phyloP scores from a whole-genome alignment of 768 basidiomycete species.

The Auricularia cornea region DNA sequence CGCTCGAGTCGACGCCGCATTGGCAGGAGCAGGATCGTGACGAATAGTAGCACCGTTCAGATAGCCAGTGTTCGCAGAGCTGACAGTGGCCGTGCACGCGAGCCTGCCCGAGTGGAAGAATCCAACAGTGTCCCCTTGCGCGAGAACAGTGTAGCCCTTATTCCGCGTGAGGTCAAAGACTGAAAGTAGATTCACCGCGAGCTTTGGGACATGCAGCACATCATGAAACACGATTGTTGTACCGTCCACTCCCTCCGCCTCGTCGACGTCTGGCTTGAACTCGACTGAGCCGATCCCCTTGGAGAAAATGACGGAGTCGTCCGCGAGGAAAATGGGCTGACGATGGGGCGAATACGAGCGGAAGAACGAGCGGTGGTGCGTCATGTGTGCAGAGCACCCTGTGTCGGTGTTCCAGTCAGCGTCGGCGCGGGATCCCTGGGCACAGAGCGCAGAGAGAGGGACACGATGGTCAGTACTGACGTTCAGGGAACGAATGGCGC shows the following conservation, averaged over 20 bases:
- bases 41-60: neutral
- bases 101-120: neutral
- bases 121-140: neutral
- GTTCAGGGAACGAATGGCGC: too few relatives aligned
- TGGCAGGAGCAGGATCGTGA: neutral
- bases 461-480: too few relatives aligned
- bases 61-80: neutral
- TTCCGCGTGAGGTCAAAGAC: neutral
- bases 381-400: conserved; percentile 28
- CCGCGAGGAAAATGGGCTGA: conserved; percentile 18
- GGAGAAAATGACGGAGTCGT: conserved; percentile 16
- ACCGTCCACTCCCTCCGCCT: neutral
- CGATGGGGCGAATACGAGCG: conserved; percentile 9
- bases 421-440: too few relatives aligned
- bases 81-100: neutral
- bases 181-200: neutral
- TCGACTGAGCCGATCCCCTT: conserved; percentile 19
- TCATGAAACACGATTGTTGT: neutral
- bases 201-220: neutral
- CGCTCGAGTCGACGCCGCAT: neutral
- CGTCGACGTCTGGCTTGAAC: conserved; percentile 13
- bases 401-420: conserved; percentile 24
- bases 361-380: conserved; percentile 24
- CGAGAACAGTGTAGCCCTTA: neutral
- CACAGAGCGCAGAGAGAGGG: too few relatives aligned